Conservation (phyloP, 257 asterid species). For the Penstemon davidsonii region DNA sequence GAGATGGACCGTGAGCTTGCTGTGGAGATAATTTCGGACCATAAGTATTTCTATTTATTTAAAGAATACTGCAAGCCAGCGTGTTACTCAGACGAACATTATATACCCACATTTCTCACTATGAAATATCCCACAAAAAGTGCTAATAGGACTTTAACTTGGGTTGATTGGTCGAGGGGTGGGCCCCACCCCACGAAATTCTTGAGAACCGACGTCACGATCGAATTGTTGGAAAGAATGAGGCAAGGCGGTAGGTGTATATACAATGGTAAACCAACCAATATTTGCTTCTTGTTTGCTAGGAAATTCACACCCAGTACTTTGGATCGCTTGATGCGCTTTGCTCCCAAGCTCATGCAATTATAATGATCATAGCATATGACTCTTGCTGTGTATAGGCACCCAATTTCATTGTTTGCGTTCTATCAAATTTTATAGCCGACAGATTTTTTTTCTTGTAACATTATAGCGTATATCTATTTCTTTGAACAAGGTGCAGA, state of each 20-base stretch:
- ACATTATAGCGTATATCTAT: too few relatives aligned
- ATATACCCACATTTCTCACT: slow-evolving; percentile 53
- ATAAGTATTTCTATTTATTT: slow-evolving; percentile 32
- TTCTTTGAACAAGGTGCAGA: too few relatives aligned
- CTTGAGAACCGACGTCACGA: slow-evolving; percentile 35
- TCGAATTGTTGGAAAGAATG: slow-evolving; percentile 43
- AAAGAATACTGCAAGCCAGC: slow-evolving; percentile 47
- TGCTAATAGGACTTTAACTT: slow-evolving; percentile 58
- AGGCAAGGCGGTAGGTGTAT: slow-evolving; percentile 38
- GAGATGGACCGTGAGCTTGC: slow-evolving; percentile 55
- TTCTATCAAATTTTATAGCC: too few relatives aligned
- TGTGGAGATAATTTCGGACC: slow-evolving; percentile 42
- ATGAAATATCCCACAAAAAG: slow-evolving; percentile 40
- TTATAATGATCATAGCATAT: slow-evolving; percentile 22
- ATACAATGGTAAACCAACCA: slow-evolving; percentile 52
- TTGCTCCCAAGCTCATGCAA: slow-evolving; percentile 50
- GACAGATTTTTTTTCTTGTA: too few relatives aligned
- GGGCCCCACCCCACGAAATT: slow-evolving; percentile 75
- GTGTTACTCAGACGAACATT: slow-evolving; percentile 76
- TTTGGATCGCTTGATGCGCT: slow-evolving; percentile 56
- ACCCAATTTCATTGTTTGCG: too few relatives aligned
- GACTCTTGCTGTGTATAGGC: too few relatives aligned
- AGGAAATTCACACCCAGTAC: slow-evolving; percentile 57
- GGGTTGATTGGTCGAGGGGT: slow-evolving; percentile 84
- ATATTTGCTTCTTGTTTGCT: slow-evolving; percentile 67